Evolutionary conservation across 805 yeast genomes (phyloP), one percentile per base, ranked within the genome.

Genomic region (Barnettozyma sucrosica): DNA sequence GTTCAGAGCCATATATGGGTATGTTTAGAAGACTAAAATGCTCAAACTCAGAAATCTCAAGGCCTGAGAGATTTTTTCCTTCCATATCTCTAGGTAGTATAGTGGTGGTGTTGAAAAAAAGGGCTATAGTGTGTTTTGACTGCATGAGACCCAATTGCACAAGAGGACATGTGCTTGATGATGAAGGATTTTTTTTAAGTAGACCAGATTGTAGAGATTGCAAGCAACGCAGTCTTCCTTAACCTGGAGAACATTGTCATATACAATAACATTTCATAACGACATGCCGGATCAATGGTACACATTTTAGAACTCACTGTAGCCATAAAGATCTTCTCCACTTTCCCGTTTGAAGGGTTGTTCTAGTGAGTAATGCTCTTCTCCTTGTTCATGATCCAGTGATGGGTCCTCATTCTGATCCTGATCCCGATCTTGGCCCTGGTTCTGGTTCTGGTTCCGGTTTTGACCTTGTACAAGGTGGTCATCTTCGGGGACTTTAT

Each of bases 301-400:
- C 37, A 19, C 21, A 19, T 10, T 36, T 16, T 25, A 39, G 23
- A 24, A 39, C 33, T 39, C 42, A 16, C 33, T 25, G 32, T 39
- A 39, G 21, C 25, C 32, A 25, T 39, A 39, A 9, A 39, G 33
- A 9, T n/a, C 23, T 7, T 25, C 42, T 9, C 42, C 33, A 11
- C 20, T 5, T 26, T 39, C 42, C 23, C 25, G 42, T 26, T 39
- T 39, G 21, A 39, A 39, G 14, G 42, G 42, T n/a, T 39, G 42
- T 7, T 39, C 42, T 7, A 39, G 21, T 16, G 42, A 39, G 32
- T 24, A 25, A 21, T 11, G 40, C 42, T 25, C 42, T n/a, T 39
- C 42, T 25, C n/a, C 28, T 20, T 37, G 25, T 23, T 37, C 41
- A 8, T 13, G 26, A n/a, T 37, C 41, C 21, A 34, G 21, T 16